Conservation (phyloP, 1,284 basidiomycete genomes). For the Agroathelia rolfsii region DNA sequence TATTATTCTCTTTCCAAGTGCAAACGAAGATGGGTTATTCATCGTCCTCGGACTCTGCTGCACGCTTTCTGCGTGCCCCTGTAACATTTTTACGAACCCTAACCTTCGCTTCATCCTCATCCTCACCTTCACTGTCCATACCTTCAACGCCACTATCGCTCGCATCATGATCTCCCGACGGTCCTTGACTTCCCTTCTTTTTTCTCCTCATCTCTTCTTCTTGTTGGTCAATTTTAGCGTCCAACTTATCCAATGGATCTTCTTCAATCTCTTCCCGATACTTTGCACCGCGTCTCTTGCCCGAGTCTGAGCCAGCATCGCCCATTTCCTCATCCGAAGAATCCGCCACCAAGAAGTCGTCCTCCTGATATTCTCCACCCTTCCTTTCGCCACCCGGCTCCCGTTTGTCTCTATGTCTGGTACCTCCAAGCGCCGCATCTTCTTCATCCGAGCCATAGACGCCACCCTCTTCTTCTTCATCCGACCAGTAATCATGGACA, state of each 20-base stretch:
- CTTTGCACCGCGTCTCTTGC: constrained; percentile 29
- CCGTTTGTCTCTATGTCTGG: constrained; percentile 30
- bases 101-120: constrained; percentile 54
- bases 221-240: constrained; percentile 44
- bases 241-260: constrained; percentile 60
- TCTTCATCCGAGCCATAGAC: constrained; percentile 39
- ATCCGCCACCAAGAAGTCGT: constrained; percentile 74
- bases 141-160: constrained; percentile 29
- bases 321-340: constrained; percentile 57
- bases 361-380: constrained; percentile 70
- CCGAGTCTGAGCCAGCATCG: constrained; percentile 24
- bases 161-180: constrained; percentile 31
- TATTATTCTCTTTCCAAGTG: too few relatives aligned
- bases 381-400: constrained; percentile 25
- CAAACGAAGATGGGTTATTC: constrained; percentile 18
- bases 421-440: constrained; percentile 35
- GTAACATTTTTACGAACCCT: constrained; percentile 42
- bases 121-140: constrained; percentile 72
- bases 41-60: constrained; percentile 48
- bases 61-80: constrained; percentile 43
- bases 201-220: constrained; percentile 38
- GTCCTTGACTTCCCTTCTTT: constrained; percentile 18
- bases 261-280: constrained; percentile 39
- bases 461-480: constrained; percentile 50
- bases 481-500: constrained; percentile 44